A percentile compares a stretch with the other conserved stretches of the same genome.
Conservation (phyloP, 345 rosid genomes). For the Eucalyptus cladocalyx region DNA sequence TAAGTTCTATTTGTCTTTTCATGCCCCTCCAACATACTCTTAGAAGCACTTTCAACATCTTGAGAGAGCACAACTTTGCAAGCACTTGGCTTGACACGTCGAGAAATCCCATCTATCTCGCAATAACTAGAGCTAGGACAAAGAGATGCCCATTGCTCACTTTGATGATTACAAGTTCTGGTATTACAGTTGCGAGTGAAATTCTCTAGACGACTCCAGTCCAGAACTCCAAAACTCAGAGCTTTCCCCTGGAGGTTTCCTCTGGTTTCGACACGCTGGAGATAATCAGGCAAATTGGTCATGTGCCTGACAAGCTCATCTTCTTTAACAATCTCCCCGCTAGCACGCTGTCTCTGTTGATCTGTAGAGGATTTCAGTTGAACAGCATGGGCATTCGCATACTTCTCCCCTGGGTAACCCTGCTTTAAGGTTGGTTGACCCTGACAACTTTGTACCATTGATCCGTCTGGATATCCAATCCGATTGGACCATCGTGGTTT, state of each 20-base stretch:
- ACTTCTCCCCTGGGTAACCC: neutral
- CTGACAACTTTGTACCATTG: constrained; percentile 4
- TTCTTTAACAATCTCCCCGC: constrained; percentile 13
- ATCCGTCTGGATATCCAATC: constrained; percentile 17
- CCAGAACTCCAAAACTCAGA: constrained; percentile 80
- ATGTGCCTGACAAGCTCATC: constrained; percentile 78
- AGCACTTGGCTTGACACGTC: constrained; percentile 14
- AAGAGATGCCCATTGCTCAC: constrained; percentile 1
- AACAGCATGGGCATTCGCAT: constrained; percentile 1
- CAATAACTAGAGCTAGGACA: constrained; percentile 5
- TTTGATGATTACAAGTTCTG: constrained; percentile 4
- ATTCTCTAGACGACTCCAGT: constrained; percentile 64
- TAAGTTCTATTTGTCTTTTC: constrained; percentile 10
- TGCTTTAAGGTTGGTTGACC: neutral
- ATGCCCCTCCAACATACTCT: constrained; percentile 18
- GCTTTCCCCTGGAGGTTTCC: constrained; percentile 48
- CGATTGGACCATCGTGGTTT: constrained; percentile 1
- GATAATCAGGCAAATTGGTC: constrained; percentile 72
- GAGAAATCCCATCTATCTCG: constrained; percentile 10
- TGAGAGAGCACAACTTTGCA: constrained; percentile 14
- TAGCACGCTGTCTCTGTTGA: neutral
- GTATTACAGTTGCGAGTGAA: constrained; percentile 35
- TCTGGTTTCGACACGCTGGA: constrained; percentile 36
- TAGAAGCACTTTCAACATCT: constrained; percentile 29
- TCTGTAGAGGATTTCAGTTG: constrained; percentile 15